Evolutionary conservation across 2,329 filamentous ascomycete genomes (phyloP), one percentile per base, ranked within the genome.

Genomic region (Pseudogymnoascus sp.): DNA sequence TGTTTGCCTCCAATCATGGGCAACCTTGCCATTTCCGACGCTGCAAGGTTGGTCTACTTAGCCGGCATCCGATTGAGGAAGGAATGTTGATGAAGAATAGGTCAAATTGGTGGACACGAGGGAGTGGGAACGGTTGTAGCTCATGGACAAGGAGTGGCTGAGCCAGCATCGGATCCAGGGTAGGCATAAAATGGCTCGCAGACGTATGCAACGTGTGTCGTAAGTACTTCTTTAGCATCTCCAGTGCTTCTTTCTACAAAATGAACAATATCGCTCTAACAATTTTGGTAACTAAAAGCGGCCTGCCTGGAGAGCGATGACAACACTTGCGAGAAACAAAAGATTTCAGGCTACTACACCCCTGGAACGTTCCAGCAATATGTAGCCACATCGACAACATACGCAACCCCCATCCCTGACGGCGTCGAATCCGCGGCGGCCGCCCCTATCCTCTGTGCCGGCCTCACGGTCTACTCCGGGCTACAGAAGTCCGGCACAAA

Each of bases 331-430:
- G 84, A 87, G 70, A 81, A 83, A 40, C 77, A 79, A 64, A 84
- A 82, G 70, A 72, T 89, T 59, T 86, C 82, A 0, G 87, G 87
- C 4, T 89, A 89, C 75, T 88, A 84, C 72, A 84, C 81, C 40
- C 87, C 87, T 0, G 87, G 87, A 38, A 90, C 87, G 14, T 89
- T 89, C 72, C 87, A 89, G 72, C 85, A 89, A 75, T 90, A 89
- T 69, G 81, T 82, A n/a, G 71, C 88, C 14, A 82, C 81, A 0
- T 84, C 85, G 7, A 86, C 86, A 2, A 82, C 82, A 74, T 89
- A 90, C 72, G 87, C 89, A 2, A 89, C 87, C 0, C 85, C 85
- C 1, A 89, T 90, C 67, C 87, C 87, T 1, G 85, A 87, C 3
- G 75, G 72, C 3, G 74, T 90, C n/a, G 73, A 79, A 40, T 85